phyloP scores from a whole-genome alignment of 768 basidiomycete species.

The Paxillus rubicundulus region DNA sequence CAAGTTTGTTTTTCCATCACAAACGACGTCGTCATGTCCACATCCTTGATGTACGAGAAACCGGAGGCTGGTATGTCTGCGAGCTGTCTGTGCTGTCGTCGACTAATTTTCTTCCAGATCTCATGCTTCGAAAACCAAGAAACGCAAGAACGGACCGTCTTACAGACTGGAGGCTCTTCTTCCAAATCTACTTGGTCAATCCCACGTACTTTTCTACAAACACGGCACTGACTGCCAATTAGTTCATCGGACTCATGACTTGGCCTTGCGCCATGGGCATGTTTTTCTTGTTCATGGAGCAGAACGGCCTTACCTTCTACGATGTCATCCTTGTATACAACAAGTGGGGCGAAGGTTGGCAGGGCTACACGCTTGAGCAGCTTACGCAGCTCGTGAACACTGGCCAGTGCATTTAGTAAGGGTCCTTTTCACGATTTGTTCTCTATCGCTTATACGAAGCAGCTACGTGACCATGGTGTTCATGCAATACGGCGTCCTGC shows the following conservation, averaged over 20 bases:
- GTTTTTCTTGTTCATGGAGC: conserved; percentile 39
- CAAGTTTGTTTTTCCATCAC: conserved; percentile 56
- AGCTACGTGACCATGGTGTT: conserved; percentile 51
- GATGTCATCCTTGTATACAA: conserved; percentile 42
- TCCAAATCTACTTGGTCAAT: conserved; percentile 47
- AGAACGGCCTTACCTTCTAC: conserved; percentile 37
- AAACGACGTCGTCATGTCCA: conserved; percentile 51
- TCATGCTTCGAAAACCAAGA: conserved; percentile 48
- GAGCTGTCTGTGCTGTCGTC: not conserved
- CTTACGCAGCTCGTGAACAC: conserved; percentile 36
- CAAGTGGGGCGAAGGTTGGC: conserved; percentile 37
- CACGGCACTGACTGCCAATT: conserved; percentile 2
- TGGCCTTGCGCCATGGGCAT: conserved; percentile 46
- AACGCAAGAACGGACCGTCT: conserved; percentile 49
- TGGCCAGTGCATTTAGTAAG: conserved; percentile 48
- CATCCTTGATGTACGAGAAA: conserved; percentile 51
- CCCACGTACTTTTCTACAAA: not conserved
- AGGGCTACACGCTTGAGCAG: conserved; percentile 29
- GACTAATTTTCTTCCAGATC: conserved; percentile 24
- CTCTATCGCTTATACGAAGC: not conserved
- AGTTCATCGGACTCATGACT: conserved; percentile 46
- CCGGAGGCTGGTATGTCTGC: conserved; percentile 40
- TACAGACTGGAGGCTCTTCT: conserved; percentile 47
- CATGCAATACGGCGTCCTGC: conserved; percentile 42
- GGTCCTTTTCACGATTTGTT: not conserved